These are phyloP conservation scores for Penicillium cinerascens DNA, from an alignment of 495 filamentous ascomycete genomes.

Conservation along the genomic window DNA sequence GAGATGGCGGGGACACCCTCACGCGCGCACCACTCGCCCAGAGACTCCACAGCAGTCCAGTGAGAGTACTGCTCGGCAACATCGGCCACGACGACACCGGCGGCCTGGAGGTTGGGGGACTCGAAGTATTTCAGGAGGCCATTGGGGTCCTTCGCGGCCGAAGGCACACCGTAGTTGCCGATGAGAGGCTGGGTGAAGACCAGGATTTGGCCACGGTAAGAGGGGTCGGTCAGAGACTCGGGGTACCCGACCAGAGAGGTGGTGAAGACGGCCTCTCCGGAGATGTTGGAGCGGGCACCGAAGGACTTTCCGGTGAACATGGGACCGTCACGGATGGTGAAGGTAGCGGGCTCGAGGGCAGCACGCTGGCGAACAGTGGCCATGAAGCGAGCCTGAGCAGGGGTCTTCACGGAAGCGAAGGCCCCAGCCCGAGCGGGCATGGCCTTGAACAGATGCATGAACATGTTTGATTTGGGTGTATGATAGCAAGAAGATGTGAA, in stretches of 20 bases:
- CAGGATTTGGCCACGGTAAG: conserved; percentile 96
- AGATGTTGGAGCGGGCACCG: conserved; percentile 86
- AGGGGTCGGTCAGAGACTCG: conserved; percentile 97
- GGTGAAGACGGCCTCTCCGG: conserved; percentile 92
- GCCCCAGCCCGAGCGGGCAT: conserved; percentile 51
- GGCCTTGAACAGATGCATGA: conserved; percentile 61
- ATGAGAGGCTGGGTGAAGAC: conserved; percentile 99
- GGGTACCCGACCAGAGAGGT: conserved; percentile 93
- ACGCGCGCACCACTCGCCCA: conserved; percentile 90
- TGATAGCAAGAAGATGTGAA: conserved; percentile 13
- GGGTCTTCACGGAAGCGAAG: conserved; percentile 49
- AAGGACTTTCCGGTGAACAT: conserved; percentile 93
- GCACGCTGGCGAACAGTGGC: conserved; percentile 68
- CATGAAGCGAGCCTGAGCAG: conserved; percentile 56
- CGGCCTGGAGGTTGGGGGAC: conserved; percentile 93
- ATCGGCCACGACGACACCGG: conserved; percentile 92
- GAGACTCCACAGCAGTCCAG: conserved; percentile 94
- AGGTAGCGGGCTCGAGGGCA: conserved; percentile 77
- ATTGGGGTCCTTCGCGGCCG: conserved; percentile 67
- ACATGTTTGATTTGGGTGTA: conserved; percentile 52
- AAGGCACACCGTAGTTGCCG: conserved; percentile 96
- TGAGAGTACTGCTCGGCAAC: conserved; percentile 92
- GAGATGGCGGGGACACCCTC: conserved; percentile 96
- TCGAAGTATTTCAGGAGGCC: conserved; percentile 90
- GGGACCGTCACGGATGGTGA: conserved; percentile 92